Percentiles rank a stretch among this genome's conserved stretches.
These are phyloP conservation scores for Penicillium brasilianum DNA, from an alignment of 2,329 filamentous ascomycete genomes.

Conservation along the genomic window DNA sequence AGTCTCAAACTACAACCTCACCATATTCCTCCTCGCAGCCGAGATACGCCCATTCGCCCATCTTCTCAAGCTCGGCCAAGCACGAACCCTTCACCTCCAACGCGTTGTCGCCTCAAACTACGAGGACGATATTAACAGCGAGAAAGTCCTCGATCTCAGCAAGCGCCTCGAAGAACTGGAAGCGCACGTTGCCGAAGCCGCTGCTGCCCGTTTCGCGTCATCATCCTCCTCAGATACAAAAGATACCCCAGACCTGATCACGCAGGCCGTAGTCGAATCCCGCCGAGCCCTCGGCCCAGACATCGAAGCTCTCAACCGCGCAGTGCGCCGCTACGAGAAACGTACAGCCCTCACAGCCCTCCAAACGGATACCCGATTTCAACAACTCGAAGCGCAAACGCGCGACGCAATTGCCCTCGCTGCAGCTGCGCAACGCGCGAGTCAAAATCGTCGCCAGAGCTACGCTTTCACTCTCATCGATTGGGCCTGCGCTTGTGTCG, in stretches of 20 bases:
- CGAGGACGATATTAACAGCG: conserved; percentile 32
- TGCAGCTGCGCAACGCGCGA: conserved; percentile 63
- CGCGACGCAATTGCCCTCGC: conserved; percentile 82
- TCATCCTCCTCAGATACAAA: conserved; percentile 36
- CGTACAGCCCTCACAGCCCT: conserved; percentile 75
- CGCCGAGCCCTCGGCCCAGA: conserved; percentile 75
- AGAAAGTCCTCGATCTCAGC: conserved; percentile 60
- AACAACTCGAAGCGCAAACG: conserved; percentile 71
- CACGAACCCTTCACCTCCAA: conserved; percentile 81
- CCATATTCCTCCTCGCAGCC: conserved; percentile 84
- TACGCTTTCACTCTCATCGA: conserved; percentile 41
- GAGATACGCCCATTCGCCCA: conserved; percentile 85
- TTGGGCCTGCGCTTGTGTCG: conserved; percentile 41
- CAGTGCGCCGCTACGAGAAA: conserved; percentile 90
- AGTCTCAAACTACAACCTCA: conserved; percentile 90
- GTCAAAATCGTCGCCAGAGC: conserved; percentile 26
- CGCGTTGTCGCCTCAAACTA: conserved; percentile 62
- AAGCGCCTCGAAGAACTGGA: conserved; percentile 74
- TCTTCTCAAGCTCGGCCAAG: conserved; percentile 77
- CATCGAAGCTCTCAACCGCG: conserved; percentile 84
- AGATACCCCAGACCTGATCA: conserved; percentile 49
- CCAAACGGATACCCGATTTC: conserved; percentile 76
- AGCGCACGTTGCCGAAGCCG: conserved; percentile 54
- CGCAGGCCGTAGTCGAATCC: conserved; percentile 58
- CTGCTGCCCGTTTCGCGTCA: conserved; percentile 30